Evolutionary conservation across 352 stramenopile genomes (phyloP), one percentile per base, ranked within the genome.

Genomic region (Globisporangium cederbergense): DNA sequence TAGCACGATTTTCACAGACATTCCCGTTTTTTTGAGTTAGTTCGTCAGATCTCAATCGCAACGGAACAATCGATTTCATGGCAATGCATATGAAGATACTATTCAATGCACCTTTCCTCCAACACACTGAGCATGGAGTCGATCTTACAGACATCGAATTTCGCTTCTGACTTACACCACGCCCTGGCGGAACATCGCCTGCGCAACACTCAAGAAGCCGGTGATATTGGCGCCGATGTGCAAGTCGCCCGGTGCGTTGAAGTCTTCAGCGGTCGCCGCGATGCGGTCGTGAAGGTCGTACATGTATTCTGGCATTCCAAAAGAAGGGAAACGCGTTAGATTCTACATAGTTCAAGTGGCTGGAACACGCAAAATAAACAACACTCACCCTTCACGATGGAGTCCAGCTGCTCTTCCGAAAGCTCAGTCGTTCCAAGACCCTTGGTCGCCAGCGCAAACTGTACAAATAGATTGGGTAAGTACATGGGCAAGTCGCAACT

Each of bases 171-270:
- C 36, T 86, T 97, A 99, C 55, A 99, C 96, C 20, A 95, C 94
- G 54, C 97, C 97, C 81, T 99, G 97, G 66, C 84, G 78, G 72
- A 98, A 93, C 96, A 99, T 99, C 67, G 93, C 92, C 70, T 98
- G 91, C 9, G 96, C 97, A 45, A 99, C 96, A 53, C 92, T 92
- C 64, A 99, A 88, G 73, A 99, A 99, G 74, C 95, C 97, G 43
- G 89, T 86, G 79, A 99, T 99, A 77, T 97, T 98, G 30, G 92
- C 85, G 57, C 97, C 97, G n/a, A 81, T 75, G 76, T 95, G 83
- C 47, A 93, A 80, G 65, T 96, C 82, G 28, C 87, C 86, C 2
- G 73, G 65, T 28, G 72, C 76, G 67, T 93, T 95, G 66, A 95
- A 95, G 28, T 95, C 86, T 50, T 78, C 75, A 11, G 84, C 84